Conservation (phyloP, 2,329 filamentous ascomycete genomes). For the Mariannaea elegans region DNA sequence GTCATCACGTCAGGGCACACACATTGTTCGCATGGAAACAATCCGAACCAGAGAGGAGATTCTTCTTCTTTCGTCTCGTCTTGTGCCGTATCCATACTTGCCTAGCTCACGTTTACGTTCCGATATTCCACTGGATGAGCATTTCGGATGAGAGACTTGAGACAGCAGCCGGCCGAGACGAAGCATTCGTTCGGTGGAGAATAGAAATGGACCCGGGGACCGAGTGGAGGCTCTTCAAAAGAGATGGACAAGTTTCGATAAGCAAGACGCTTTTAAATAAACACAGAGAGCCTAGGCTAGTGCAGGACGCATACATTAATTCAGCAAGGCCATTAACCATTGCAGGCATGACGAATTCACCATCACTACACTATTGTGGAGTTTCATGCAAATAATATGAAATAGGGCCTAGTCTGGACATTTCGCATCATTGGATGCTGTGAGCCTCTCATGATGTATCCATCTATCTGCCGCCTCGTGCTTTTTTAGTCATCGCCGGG, state of each 20-base stretch:
- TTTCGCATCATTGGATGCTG: background rate
- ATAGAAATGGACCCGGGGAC: background rate
- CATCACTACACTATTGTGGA: background rate
- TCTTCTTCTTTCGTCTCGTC: background rate
- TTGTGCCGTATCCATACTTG: background rate
- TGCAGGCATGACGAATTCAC: constrained; percentile 1
- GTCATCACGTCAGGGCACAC: background rate
- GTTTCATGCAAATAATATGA: background rate
- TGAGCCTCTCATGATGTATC: constrained; percentile 8
- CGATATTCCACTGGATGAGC: background rate
- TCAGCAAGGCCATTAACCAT: background rate
- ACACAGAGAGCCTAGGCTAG: too few relatives aligned
- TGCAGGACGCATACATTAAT: too few relatives aligned
- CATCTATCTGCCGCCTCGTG: constrained; percentile 17
- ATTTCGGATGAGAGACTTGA: constrained; percentile 19
- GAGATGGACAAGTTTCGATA: too few relatives aligned
- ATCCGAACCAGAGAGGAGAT: background rate
- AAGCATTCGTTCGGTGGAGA: background rate
- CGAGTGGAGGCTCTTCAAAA: constrained; percentile 12
- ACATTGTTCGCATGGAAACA: constrained; percentile 3
- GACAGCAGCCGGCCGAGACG: constrained; percentile 17
- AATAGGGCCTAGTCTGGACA: too few relatives aligned
- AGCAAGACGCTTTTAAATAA: too few relatives aligned
- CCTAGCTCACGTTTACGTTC: background rate
- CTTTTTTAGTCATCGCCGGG: constrained; percentile 33